A percentile compares a stretch with the other conserved stretches of the same genome.
Conservation (phyloP, 2,329 filamentous ascomycete genomes). For the Exophiala xenobiotica region DNA sequence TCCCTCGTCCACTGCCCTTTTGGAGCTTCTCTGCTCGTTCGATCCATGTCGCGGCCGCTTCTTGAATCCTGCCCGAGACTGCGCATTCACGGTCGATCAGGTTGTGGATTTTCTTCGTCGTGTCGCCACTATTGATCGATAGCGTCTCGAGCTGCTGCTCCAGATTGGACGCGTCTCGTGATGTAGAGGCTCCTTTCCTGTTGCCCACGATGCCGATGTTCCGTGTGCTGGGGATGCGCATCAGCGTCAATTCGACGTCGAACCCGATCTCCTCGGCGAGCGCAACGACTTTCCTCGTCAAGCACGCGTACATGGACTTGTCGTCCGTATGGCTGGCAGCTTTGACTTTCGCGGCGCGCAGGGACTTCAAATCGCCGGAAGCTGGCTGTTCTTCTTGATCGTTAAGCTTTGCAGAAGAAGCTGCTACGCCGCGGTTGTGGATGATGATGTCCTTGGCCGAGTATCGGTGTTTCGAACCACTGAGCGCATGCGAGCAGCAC, state of each 20-base stretch:
- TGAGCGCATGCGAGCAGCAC: slow-evolving; percentile 87
- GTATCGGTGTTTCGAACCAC: slow-evolving; percentile 68
- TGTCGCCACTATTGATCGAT: slow-evolving; percentile 53
- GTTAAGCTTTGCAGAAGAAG: slow-evolving; percentile 23
- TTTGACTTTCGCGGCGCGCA: slow-evolving; percentile 40
- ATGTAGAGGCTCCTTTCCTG: slow-evolving; percentile 19
- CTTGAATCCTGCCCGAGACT: slow-evolving; percentile 45
- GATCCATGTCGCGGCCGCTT: slow-evolving; percentile 52
- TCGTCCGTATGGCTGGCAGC: slow-evolving; percentile 39
- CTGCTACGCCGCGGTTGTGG: slow-evolving; percentile 5
- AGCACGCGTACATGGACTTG: slow-evolving; percentile 74
- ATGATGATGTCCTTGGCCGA: slow-evolving; percentile 32
- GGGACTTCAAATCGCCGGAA: slow-evolving; percentile 42
- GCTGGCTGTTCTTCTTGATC: slow-evolving; percentile 33
- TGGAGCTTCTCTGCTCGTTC: slow-evolving; percentile 50
- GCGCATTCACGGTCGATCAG: slow-evolving; percentile 58
- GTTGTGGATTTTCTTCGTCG: slow-evolving; percentile 59
- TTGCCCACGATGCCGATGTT: slow-evolving; percentile 80
- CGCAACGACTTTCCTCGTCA: slow-evolving; percentile 73
- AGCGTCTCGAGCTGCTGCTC: neutral
- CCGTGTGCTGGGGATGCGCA: slow-evolving; percentile 88
- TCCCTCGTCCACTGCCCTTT: slow-evolving; percentile 45
- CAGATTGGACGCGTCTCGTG: neutral
- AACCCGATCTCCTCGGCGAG: slow-evolving; percentile 73
- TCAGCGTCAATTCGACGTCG: slow-evolving; percentile 74